Evolutionary conservation across 2,329 filamentous ascomycete genomes (phyloP), one percentile per base, ranked within the genome.

Genomic region (Cordyceps cateniannulata): DNA sequence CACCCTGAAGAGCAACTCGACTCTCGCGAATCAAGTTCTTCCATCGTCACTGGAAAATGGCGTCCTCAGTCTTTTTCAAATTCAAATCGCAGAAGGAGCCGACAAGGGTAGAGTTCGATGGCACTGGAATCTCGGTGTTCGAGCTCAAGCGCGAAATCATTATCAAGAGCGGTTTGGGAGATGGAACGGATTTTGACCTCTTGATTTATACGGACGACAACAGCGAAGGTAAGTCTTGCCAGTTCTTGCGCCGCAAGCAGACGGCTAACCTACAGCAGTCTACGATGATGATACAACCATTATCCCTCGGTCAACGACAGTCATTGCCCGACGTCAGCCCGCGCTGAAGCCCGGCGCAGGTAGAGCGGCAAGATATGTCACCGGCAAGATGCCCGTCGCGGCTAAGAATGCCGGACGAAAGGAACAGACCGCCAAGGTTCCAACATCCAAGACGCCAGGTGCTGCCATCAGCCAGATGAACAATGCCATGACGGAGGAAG

Each of bases 71-170:
- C 72, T 98, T 97, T 79, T 99, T 97, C 90, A 96, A 96, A 79
- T 99, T 99, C 87, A 98, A 97, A 79, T 98, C 93, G 68, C 92
- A 96, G 73, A 97, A 92, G 79, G 95, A 98, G 73, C 91, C 92
- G 63, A 91, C 91, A 62, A 87, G 93, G 71, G 92, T 99, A 70
- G 90, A 93, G 71, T 98, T 99, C 75, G 93, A 99, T 77, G 95
- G 95, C 72, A 97, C 93, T 69, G 91, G 91, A 76, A 96, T 98
- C 72, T 96, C 93, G 64, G 95, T 98, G 65, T 99, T 98, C 77
- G 96, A 99, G 73, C 83, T 99, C 72, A 99, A 99, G 80, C 90
- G 93, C 79, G 95, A 98, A 78, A 99, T 99, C 71, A 99, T 99
- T 79, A 87, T 85, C 74, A 90, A 93, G 75, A 96, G 91, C 75